These are phyloP conservation scores for Emiliania huxleyi DNA, from an alignment of 78 protist genomes.

Conservation along the genomic window DNA sequence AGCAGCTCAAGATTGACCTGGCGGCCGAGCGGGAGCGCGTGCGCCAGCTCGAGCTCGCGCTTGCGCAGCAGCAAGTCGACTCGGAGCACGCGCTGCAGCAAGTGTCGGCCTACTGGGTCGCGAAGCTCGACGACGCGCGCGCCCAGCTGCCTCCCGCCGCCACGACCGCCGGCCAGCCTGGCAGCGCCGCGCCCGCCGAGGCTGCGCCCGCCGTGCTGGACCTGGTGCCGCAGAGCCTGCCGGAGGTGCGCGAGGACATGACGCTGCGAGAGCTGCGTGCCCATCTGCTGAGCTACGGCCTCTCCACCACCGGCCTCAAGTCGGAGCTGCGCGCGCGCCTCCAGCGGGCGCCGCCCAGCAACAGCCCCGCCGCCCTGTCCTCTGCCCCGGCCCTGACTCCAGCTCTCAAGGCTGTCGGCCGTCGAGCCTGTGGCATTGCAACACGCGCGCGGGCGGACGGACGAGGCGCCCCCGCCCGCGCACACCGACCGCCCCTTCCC, in stretches of 20 bases:
- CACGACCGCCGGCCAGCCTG: not conserved
- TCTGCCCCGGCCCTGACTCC: too few relatives aligned
- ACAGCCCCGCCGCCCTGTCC: too few relatives aligned
- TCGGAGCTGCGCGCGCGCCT: not conserved
- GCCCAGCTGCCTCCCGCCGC: not conserved
- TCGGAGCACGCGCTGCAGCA: not conserved
- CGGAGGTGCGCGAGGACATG: not conserved
- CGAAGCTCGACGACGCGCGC: not conserved
- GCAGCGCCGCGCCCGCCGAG: not conserved
- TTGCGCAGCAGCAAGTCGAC: not conserved
- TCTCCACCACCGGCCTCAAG: not conserved
- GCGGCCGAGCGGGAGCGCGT: not conserved
- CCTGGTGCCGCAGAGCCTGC: not conserved
- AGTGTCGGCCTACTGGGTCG: not conserved
- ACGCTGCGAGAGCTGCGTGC: not conserved
- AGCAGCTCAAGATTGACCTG: not conserved
- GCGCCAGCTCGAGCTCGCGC: not conserved
- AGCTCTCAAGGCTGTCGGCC: too few relatives aligned
- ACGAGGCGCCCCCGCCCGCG: too few relatives aligned
- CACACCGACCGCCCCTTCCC: too few relatives aligned
- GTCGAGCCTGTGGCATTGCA: too few relatives aligned
- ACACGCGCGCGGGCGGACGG: too few relatives aligned
- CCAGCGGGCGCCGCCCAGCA: too few relatives aligned
- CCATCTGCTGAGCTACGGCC: not conserved
- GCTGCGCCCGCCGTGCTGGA: not conserved